Conservation (phyloP, 345 rosid species). For the Populus tremula region DNA sequence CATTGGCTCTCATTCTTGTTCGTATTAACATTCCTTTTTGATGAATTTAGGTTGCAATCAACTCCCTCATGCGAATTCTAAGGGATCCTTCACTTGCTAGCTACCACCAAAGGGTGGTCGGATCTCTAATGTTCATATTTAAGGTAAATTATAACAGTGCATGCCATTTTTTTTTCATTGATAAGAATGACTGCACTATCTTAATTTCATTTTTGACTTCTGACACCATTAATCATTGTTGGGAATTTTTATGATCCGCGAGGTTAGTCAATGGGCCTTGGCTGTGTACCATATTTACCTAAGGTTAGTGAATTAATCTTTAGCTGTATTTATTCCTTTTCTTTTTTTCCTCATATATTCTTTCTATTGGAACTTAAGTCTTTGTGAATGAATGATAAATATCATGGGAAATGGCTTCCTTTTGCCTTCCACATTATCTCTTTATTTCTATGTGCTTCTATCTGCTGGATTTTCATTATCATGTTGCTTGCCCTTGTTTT, state of each 20-base stretch:
- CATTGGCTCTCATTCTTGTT: conserved; percentile 17
- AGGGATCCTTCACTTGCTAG: conserved; percentile 95
- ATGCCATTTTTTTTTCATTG: conserved; percentile 1
- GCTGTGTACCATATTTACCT: conserved; percentile 92
- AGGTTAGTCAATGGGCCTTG: conserved; percentile 98
- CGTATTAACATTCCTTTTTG: conserved; percentile 16
- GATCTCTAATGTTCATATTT: conserved; percentile 93
- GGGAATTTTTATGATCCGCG: conserved; percentile 31
- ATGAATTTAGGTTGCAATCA: conserved; percentile 79
- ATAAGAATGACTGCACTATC: not conserved
- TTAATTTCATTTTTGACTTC: conserved; percentile 2
- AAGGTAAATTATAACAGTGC: conserved; percentile 49
- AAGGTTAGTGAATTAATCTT: conserved; percentile 57
- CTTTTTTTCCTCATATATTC: not conserved
- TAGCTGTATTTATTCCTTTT: conserved; percentile 5
- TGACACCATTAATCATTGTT: conserved; percentile 7
- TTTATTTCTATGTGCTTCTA: not conserved
- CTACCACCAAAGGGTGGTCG: conserved; percentile 96
- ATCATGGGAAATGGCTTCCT: not conserved
- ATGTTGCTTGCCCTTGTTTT: not conserved
- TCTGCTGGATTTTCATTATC: not conserved
- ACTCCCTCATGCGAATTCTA: conserved; percentile 95
- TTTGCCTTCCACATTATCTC: not conserved
- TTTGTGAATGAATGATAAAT: not conserved
- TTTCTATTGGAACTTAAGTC: not conserved